phyloP scores from a whole-genome alignment of 257 asterid species.

The Prunella vulgaris region DNA sequence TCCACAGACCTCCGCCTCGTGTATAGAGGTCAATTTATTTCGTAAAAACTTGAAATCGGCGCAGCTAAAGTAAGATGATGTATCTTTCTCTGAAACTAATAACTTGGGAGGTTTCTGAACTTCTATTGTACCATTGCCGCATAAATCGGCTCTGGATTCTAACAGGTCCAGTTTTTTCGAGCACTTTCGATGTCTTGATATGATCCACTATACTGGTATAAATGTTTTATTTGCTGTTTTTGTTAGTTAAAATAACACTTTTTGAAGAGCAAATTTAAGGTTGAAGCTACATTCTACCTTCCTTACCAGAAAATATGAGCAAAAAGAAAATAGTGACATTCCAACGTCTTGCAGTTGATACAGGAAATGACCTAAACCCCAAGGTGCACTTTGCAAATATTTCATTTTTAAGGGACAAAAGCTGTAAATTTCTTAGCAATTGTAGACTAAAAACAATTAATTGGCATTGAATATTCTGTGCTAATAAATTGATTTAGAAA shows the following conservation, averaged over 20 bases:
- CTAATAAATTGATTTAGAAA: not conserved
- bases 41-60: not conserved
- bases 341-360: not conserved
- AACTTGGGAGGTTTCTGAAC: not conserved
- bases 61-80: slow-evolving; percentile 1
- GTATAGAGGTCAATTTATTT: slow-evolving; percentile 20
- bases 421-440: not conserved
- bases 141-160: not conserved
- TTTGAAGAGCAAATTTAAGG: not conserved
- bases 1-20: slow-evolving; percentile 12
- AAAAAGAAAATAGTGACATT: not conserved
- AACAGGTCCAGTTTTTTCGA: not conserved
- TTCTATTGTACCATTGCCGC: slow-evolving; percentile 4
- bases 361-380: not conserved
- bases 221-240: not conserved
- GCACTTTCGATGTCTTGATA: not conserved
- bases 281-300: slow-evolving; percentile 17
- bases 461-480: not conserved
- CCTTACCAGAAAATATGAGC: slow-evolving; percentile 7
- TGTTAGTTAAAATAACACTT: not conserved
- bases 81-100: not conserved
- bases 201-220: not conserved
- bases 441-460: not conserved
- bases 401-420: not conserved
- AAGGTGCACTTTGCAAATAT: not conserved